Evolutionary conservation across 2,329 filamentous ascomycete genomes (phyloP).

Genomic region (Aspergillus sergii): DNA sequence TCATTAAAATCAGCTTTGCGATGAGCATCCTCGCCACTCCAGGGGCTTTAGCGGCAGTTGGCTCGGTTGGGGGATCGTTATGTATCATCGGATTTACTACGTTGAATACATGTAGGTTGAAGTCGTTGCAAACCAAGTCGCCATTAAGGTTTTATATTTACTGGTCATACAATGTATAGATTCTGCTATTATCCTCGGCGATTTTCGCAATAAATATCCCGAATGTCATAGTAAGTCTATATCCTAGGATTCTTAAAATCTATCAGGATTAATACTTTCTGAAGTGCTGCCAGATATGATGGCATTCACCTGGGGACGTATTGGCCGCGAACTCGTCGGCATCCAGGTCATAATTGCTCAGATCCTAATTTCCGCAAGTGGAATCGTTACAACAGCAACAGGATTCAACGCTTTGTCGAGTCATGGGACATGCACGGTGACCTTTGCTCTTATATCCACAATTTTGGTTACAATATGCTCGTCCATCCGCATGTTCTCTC

Average conservation of each 20-base stretch:
- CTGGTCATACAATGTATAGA: too few relatives aligned
- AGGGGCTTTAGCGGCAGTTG: too few relatives aligned
- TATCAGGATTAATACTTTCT: too few relatives aligned
- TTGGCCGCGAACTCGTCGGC: constrained; percentile 57
- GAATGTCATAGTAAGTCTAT: constrained; percentile 50
- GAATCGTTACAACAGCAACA: constrained; percentile 61
- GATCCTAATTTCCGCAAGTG: constrained; percentile 58
- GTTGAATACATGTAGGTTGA: too few relatives aligned
- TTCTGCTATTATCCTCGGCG: constrained; percentile 45
- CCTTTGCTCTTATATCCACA: constrained; percentile 57
- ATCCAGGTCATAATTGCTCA: constrained; percentile 60
- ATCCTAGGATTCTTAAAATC: too few relatives aligned
- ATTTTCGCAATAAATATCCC: constrained; percentile 54
- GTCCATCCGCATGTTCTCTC: constrained; percentile 59
- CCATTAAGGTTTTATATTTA: too few relatives aligned
- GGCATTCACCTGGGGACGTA: constrained; percentile 54
- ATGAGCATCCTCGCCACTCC: too few relatives aligned
- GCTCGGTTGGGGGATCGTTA: too few relatives aligned
- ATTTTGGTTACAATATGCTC: constrained; percentile 48
- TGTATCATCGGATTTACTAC: too few relatives aligned
- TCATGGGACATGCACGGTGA: constrained; percentile 63
- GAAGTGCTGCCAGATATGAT: constrained; percentile 55
- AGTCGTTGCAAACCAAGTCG: too few relatives aligned
- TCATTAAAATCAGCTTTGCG: too few relatives aligned
- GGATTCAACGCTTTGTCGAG: constrained; percentile 62